These are phyloP conservation scores for Lentinula boryana DNA, from an alignment of 768 basidiomycete genomes.

Conservation along the genomic window DNA sequence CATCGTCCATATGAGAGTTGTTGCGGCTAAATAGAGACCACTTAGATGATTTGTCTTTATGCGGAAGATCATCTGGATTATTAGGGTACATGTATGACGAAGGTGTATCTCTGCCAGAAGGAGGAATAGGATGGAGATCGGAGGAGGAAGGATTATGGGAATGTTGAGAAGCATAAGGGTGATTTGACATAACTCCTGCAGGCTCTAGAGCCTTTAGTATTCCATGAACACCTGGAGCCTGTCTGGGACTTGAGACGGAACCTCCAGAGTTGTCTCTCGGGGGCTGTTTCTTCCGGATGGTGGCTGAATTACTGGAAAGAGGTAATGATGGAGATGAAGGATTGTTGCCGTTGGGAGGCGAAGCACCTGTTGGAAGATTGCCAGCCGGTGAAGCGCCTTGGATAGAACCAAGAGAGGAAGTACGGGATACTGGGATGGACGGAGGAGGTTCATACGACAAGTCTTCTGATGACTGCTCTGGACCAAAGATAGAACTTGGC, in stretches of 20 bases:
- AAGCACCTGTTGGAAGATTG: constrained; percentile 30
- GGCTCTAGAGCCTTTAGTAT: constrained; percentile 65
- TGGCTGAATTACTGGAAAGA: constrained; percentile 9
- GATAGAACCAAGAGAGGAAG: constrained; percentile 45
- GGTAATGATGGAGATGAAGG: constrained; percentile 1
- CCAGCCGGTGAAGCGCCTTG: neutral
- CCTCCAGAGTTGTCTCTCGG: constrained; percentile 35
- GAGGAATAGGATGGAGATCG: constrained; percentile 21
- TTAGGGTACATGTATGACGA: neutral
- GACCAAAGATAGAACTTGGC: constrained; percentile 17
- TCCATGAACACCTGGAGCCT: constrained; percentile 37
- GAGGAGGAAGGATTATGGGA: constrained; percentile 19
- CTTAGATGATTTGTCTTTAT: constrained; percentile 13
- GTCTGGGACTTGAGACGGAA: constrained; percentile 31
- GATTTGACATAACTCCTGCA: constrained; percentile 14
- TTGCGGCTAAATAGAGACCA: constrained; percentile 31
- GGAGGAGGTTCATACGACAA: constrained; percentile 15
- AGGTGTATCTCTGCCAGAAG: neutral
- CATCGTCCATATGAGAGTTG: constrained; percentile 26
- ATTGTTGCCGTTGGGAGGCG: constrained; percentile 29
- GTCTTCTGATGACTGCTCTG: constrained; percentile 1
- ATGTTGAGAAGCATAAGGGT: constrained; percentile 20
- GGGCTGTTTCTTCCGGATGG: constrained; percentile 17
- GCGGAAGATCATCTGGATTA: neutral
- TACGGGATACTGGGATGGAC: constrained; percentile 35